These are phyloP conservation scores for Capsicum rhomboideum DNA, from an alignment of 257 asterid genomes.

Conservation along the genomic window DNA sequence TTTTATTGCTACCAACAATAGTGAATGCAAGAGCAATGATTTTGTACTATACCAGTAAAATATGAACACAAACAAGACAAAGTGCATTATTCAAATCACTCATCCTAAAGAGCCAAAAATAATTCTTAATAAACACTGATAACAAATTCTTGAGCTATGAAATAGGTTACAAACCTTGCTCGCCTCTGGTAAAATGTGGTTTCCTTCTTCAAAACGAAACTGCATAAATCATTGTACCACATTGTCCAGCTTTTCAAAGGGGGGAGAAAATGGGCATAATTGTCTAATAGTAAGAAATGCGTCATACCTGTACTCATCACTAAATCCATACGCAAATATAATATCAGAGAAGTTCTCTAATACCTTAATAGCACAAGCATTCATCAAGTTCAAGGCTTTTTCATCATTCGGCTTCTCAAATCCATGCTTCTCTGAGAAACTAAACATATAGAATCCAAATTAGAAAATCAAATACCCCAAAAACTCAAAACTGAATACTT, in stretches of 20 bases:
- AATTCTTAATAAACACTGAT: neutral
- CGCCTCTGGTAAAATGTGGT: constrained; percentile 83
- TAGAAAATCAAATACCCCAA: neutral
- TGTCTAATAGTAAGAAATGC: neutral
- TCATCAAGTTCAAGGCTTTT: constrained; percentile 60
- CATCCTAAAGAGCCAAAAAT: neutral
- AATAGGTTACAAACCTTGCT: constrained; percentile 41
- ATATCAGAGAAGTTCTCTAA: constrained; percentile 75
- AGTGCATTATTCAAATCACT: neutral
- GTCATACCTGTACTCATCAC: constrained; percentile 64
- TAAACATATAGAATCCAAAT: neutral
- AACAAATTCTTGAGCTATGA: neutral
- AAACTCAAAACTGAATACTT: neutral
- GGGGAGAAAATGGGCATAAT: neutral
- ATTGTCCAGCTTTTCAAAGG: neutral
- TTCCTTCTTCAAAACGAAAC: constrained; percentile 62
- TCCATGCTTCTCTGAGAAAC: constrained; percentile 68
- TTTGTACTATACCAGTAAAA: neutral
- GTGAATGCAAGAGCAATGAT: neutral
- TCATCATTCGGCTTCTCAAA: constrained; percentile 65
- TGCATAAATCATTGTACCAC: constrained; percentile 12
- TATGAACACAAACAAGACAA: neutral
- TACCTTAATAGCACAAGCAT: constrained; percentile 56
- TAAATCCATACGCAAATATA: constrained; percentile 55
- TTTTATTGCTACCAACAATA: neutral